Conservation (phyloP, 2,329 filamentous ascomycete genomes). For the Fusarium staphyleae region DNA sequence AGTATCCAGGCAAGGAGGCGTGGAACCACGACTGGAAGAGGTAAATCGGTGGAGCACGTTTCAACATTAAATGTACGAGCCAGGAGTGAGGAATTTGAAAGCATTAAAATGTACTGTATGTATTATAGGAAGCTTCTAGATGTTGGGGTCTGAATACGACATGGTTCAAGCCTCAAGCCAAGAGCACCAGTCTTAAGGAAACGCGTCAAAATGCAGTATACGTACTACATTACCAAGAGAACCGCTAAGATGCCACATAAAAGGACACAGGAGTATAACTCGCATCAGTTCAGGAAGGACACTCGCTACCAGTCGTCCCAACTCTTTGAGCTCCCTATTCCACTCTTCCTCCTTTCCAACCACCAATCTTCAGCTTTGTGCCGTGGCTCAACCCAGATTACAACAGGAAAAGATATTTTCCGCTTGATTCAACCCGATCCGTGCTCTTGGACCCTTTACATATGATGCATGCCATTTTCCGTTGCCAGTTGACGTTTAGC, state of each 20-base stretch:
- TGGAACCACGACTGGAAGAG: conserved; percentile 96
- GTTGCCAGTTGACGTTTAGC: not conserved
- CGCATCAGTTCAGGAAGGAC: conserved; percentile 6
- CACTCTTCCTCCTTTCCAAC: conserved; percentile 4
- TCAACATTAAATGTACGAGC: conserved; percentile 6
- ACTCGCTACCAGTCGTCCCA: conserved; percentile 19
- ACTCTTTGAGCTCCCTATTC: not conserved
- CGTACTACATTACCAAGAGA: no score
- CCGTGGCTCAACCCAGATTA: not conserved
- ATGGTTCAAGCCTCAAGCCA: not conserved
- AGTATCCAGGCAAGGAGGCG: conserved; percentile 77
- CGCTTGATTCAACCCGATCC: no score
- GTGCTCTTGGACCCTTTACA: no score
- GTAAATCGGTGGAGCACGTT: conserved; percentile 39
- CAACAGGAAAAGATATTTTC: no score
- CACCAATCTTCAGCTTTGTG: conserved; percentile 23
- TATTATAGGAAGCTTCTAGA: conserved; percentile 32
- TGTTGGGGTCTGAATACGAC: conserved; percentile 1
- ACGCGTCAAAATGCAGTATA: no score
- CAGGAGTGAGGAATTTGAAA: not conserved
- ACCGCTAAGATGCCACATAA: no score
- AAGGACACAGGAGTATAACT: no score
- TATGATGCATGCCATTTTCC: no score
- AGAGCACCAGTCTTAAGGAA: no score
- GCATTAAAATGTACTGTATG: conserved; percentile 33